Conservation (phyloP, 1,284 basidiomycete species). For the Veloboletus limbatus region DNA sequence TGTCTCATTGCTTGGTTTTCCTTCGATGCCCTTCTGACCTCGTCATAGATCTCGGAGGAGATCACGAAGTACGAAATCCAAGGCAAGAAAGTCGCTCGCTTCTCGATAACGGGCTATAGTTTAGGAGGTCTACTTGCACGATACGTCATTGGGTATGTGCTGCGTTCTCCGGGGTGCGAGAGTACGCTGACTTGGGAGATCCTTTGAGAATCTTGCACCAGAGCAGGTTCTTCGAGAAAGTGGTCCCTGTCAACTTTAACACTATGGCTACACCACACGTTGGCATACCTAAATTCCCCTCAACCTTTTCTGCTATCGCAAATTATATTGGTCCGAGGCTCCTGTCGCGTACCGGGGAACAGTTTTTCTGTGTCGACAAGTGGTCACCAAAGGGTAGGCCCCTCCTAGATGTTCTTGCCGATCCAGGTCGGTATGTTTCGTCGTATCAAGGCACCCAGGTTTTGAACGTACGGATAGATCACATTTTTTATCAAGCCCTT, state of each 20-base stretch:
- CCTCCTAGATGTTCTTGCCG: slow-evolving; percentile 81
- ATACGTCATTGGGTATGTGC: slow-evolving; percentile 67
- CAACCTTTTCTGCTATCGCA: slow-evolving; percentile 59
- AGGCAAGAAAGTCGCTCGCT: slow-evolving; percentile 55
- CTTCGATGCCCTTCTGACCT: slow-evolving; percentile 6
- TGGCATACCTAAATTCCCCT: slow-evolving; percentile 59
- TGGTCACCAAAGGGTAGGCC: slow-evolving; percentile 71
- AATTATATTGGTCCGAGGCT: slow-evolving; percentile 66
- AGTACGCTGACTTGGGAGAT: slow-evolving; percentile 6
- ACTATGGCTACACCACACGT: slow-evolving; percentile 84
- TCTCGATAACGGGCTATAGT: slow-evolving; percentile 78
- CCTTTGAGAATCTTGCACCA: slow-evolving; percentile 57
- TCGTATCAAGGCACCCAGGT: background rate
- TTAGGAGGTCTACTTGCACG: slow-evolving; percentile 79
- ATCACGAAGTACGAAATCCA: slow-evolving; percentile 50
- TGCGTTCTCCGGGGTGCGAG: background rate
- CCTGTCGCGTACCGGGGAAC: slow-evolving; percentile 82
- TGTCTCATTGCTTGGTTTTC: background rate
- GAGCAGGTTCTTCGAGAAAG: slow-evolving; percentile 63
- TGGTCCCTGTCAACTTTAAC: slow-evolving; percentile 74
- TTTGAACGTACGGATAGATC: slow-evolving; percentile 42
- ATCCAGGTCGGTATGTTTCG: slow-evolving; percentile 56
- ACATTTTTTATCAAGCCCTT: slow-evolving; percentile 78
- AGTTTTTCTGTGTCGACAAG: slow-evolving; percentile 73
- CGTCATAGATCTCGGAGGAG: slow-evolving; percentile 48